Percentiles rank a stretch among this genome's conserved stretches.
phyloP scores from a whole-genome alignment of 495 filamentous ascomycete genomes.

The Oidiodendron maius region DNA sequence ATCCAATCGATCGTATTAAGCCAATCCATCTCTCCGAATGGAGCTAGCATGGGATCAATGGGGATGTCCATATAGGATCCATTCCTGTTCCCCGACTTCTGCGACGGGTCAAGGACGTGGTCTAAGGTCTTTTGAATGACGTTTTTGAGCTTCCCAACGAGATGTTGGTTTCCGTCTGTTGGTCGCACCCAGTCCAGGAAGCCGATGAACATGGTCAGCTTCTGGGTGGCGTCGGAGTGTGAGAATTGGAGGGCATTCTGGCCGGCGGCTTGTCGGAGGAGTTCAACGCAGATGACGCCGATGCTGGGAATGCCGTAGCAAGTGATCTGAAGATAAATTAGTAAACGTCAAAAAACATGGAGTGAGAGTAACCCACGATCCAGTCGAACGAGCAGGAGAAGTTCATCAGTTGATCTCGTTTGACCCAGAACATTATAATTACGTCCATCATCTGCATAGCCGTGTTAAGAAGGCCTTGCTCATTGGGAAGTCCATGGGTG shows the following conservation, averaged over 20 bases:
- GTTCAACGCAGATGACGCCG: slow-evolving; percentile 20
- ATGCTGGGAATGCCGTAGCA: slow-evolving; percentile 19
- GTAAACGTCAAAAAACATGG: background rate
- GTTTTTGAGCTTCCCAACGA: slow-evolving; percentile 12
- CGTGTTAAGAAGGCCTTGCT: slow-evolving; percentile 15
- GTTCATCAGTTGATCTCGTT: slow-evolving; percentile 12
- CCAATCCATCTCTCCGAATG: slow-evolving; percentile 9
- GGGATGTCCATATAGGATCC: background rate
- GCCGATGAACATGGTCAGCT: slow-evolving; percentile 21
- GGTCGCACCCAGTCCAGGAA: slow-evolving; percentile 23
- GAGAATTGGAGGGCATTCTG: slow-evolving; percentile 10
- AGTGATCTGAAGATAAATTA: slow-evolving; percentile 10
- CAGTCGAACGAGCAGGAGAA: slow-evolving; percentile 19
- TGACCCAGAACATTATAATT: slow-evolving; percentile 19
- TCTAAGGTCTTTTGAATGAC: slow-evolving; percentile 17
- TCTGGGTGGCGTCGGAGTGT: slow-evolving; percentile 20
- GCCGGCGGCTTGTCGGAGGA: slow-evolving; percentile 10
- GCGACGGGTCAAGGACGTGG: slow-evolving; percentile 15
- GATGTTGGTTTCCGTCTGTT: slow-evolving; percentile 20
- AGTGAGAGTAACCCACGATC: slow-evolving; percentile 17
- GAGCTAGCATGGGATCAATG: background rate
- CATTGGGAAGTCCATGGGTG: slow-evolving; percentile 10
- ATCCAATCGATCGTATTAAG: slow-evolving; percentile 12
- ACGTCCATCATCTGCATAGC: slow-evolving; percentile 21
- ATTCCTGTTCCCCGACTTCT: background rate